These are phyloP conservation scores for Chaetomiaceae sp. DNA, from an alignment of 2,329 filamentous ascomycete species.

Conservation along the genomic window DNA sequence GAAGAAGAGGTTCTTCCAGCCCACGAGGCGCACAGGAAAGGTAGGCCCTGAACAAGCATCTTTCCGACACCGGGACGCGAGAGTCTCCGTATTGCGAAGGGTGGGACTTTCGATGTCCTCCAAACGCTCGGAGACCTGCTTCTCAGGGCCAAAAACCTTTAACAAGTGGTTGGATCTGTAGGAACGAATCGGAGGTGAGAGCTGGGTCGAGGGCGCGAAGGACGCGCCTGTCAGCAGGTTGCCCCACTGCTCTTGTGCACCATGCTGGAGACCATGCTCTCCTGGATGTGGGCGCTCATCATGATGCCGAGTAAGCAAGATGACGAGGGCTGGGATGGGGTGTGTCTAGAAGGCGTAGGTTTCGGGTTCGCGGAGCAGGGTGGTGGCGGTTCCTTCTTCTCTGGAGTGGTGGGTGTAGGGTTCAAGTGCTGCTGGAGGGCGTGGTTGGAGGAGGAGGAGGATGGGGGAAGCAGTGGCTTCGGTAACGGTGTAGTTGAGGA, in stretches of 20 bases:
- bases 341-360: slow-evolving; percentile 76
- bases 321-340: slow-evolving; percentile 80
- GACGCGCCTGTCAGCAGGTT: slow-evolving; percentile 76
- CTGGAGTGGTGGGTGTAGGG: not conserved
- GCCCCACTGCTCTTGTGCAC: slow-evolving; percentile 93
- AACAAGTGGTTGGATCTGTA: too few species aligned
- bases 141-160: too few species aligned
- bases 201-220: too few species aligned
- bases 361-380: slow-evolving; percentile 48
- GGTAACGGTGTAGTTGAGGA: slow-evolving; percentile 55
- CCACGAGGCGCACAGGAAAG: too few species aligned
- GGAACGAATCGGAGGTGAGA: too few species aligned
- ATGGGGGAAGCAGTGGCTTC: slow-evolving; percentile 27
- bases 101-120: too few species aligned
- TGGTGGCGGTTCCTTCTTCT: not conserved
- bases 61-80: too few species aligned
- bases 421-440: not conserved
- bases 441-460: not conserved
- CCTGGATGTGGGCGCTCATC: slow-evolving; percentile 91
- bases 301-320: slow-evolving; percentile 84
- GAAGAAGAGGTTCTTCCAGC: too few species aligned
- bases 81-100: too few species aligned
- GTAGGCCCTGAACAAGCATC: too few species aligned
- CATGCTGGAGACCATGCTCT: slow-evolving; percentile 80
- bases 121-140: too few species aligned